Percentiles rank a stretch among this genome's conserved stretches.
Conservation (phyloP, 2,329 filamentous ascomycete species). For the Penicillium glabrum region DNA sequence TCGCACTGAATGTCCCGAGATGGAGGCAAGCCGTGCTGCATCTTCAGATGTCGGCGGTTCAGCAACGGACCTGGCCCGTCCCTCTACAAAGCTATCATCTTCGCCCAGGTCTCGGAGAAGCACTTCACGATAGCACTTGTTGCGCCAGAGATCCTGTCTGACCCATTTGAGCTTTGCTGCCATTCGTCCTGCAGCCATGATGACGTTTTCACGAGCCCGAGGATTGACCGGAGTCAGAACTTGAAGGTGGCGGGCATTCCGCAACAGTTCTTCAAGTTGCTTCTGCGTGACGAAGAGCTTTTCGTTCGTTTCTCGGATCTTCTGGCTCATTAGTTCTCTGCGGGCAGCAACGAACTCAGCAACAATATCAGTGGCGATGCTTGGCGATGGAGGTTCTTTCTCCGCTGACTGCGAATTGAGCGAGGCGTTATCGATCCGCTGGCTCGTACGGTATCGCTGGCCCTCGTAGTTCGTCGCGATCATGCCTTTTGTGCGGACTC, state of each 20-base stretch:
- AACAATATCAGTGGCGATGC: conserved; percentile 74
- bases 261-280: conserved; percentile 76
- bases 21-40: conserved; percentile 14
- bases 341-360: conserved; percentile 83
- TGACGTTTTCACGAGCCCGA: conserved; percentile 82
- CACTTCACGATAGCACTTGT: conserved; percentile 88
- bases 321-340: conserved; percentile 76
- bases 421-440: conserved; percentile 59
- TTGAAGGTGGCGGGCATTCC: conserved; percentile 87
- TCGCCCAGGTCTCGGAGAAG: conserved; percentile 82
- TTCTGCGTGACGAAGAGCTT: conserved; percentile 72
- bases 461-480: conserved; percentile 83
- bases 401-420: conserved; percentile 64
- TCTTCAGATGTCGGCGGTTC: conserved; percentile 19
- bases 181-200: conserved; percentile 80
- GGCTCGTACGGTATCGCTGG: conserved; percentile 62
- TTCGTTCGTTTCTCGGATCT: conserved; percentile 79
- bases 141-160: conserved; percentile 88
- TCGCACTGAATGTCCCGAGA: conserved; percentile 18
- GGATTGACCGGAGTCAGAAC: conserved; percentile 86
- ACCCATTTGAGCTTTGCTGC: conserved; percentile 90
- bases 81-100: conserved; percentile 47
- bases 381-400: conserved; percentile 72
- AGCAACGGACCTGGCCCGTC: conserved; percentile 28
- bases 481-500: conserved; percentile 85